Conservation (phyloP, 2,329 filamentous ascomycete species). For the Aureobasidium subglaciale region DNA sequence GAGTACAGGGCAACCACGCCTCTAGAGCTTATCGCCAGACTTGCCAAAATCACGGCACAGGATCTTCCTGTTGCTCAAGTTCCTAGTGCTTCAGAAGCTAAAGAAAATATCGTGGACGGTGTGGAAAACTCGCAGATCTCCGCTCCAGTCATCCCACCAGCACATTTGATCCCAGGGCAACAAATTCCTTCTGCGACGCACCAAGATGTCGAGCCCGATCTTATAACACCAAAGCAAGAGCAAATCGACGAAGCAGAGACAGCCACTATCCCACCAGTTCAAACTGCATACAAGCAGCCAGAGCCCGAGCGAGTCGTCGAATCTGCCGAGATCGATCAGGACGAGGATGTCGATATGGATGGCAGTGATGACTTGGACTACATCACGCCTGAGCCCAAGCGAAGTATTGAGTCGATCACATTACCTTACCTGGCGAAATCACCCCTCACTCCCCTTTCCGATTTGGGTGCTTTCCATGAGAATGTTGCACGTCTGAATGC, state of each 20-base stretch:
- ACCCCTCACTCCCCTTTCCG: slow-evolving; percentile 37
- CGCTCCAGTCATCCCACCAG: background rate
- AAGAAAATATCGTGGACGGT: slow-evolving; percentile 5
- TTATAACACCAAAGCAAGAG: slow-evolving; percentile 28
- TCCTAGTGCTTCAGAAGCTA: slow-evolving; percentile 5
- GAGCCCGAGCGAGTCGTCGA: slow-evolving; percentile 11
- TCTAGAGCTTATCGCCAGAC: slow-evolving; percentile 36
- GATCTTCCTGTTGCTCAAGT: slow-evolving; percentile 19
- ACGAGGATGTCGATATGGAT: slow-evolving; percentile 18
- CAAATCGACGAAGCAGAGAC: slow-evolving; percentile 24
- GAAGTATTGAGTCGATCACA: slow-evolving; percentile 34
- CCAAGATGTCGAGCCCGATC: slow-evolving; percentile 17
- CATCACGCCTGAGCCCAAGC: slow-evolving; percentile 23
- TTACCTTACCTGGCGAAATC: slow-evolving; percentile 41
- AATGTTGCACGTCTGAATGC: slow-evolving; percentile 29
- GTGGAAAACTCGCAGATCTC: background rate
- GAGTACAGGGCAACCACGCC: slow-evolving; percentile 38
- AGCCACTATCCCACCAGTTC: slow-evolving; percentile 21
- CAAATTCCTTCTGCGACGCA: background rate
- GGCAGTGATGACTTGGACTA: slow-evolving; percentile 17
- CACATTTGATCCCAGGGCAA: too few species aligned
- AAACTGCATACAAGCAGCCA: slow-evolving; percentile 18
- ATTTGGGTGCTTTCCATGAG: slow-evolving; percentile 33
- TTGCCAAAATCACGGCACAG: slow-evolving; percentile 32
- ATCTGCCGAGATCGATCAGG: background rate